phyloP scores from a whole-genome alignment of 2,329 filamentous ascomycete genomes.

The Colletotrichum sp. region DNA sequence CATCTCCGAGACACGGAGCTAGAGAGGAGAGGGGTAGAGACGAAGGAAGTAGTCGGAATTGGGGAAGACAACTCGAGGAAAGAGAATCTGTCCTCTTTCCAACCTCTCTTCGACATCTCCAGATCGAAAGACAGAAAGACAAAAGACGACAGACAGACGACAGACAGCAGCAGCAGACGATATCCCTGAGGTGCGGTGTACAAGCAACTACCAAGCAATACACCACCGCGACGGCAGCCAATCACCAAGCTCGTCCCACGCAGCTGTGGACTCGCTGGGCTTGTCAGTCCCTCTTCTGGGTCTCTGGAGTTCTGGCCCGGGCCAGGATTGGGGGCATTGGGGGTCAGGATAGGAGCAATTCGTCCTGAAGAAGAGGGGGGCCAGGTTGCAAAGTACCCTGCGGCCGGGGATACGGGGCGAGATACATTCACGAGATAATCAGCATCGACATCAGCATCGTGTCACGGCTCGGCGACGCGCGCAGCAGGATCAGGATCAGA shows the following conservation, averaged over 20 bases:
- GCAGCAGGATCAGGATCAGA: not conserved
- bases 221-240: not conserved
- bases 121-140: not conserved
- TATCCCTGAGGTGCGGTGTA: not conserved
- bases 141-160: not conserved
- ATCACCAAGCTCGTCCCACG: not conserved
- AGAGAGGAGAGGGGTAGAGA: not conserved
- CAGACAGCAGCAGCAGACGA: not conserved
- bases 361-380: not conserved
- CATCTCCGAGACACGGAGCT: not conserved
- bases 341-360: conserved; percentile 12
- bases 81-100: not conserved
- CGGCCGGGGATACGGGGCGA: not conserved
- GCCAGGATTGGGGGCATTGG: not conserved
- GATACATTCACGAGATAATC: not conserved
- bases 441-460: not conserved
- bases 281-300: not conserved
- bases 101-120: not conserved
- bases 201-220: conserved; percentile 11
- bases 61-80: not conserved
- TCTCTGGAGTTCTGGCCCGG: conserved; percentile 1
- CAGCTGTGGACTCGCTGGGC: not conserved
- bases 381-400: not conserved
- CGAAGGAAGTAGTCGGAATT: not conserved
- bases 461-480: not conserved